A percentile compares a stretch with the other conserved stretches of the same genome.
Evolutionary conservation across 164 flowering plant genomes (phyloP).

Genomic region (Dillenia suffruticosa): DNA sequence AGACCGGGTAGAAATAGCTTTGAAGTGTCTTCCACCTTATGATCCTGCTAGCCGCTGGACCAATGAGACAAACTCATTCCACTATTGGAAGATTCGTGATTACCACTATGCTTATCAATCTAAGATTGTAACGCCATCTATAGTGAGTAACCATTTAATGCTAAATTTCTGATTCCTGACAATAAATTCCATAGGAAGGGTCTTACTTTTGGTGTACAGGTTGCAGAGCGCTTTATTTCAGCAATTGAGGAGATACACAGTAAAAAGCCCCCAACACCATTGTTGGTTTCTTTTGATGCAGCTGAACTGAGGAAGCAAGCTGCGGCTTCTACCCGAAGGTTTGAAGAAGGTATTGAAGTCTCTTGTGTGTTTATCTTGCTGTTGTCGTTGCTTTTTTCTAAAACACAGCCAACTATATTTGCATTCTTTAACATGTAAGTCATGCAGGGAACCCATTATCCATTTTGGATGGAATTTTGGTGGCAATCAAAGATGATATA

Average conservation of each 20-base stretch:
- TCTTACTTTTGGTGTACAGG: slow-evolving; percentile 37
- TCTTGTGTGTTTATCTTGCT: neutral
- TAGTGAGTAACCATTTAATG: slow-evolving; percentile 32
- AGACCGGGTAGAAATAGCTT: slow-evolving; percentile 58
- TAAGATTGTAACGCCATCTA: slow-evolving; percentile 56
- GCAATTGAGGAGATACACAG: slow-evolving; percentile 56
- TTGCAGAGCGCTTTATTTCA: slow-evolving; percentile 75
- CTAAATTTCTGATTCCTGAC: neutral
- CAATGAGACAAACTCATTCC: slow-evolving; percentile 33
- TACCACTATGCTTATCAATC: slow-evolving; percentile 88
- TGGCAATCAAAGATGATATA: slow-evolving; percentile 96
- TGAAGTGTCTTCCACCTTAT: slow-evolving; percentile 78
- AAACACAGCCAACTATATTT: neutral
- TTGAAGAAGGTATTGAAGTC: slow-evolving; percentile 67
- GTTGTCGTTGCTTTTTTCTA: neutral
- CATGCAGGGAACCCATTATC: slow-evolving; percentile 78
- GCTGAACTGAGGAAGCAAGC: slow-evolving; percentile 87
- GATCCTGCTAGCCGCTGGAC: slow-evolving; percentile 44
- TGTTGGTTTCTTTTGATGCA: slow-evolving; percentile 63
- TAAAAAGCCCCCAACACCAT: slow-evolving; percentile 54
- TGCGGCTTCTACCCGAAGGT: slow-evolving; percentile 82
- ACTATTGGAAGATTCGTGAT: slow-evolving; percentile 93
- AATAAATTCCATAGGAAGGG: slow-evolving; percentile 5
- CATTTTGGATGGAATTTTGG: slow-evolving; percentile 80
- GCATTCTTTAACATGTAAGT: neutral